phyloP scores from a whole-genome alignment of 202 grass and related monocot genomes.

The Sporobolus alterniflorus region DNA sequence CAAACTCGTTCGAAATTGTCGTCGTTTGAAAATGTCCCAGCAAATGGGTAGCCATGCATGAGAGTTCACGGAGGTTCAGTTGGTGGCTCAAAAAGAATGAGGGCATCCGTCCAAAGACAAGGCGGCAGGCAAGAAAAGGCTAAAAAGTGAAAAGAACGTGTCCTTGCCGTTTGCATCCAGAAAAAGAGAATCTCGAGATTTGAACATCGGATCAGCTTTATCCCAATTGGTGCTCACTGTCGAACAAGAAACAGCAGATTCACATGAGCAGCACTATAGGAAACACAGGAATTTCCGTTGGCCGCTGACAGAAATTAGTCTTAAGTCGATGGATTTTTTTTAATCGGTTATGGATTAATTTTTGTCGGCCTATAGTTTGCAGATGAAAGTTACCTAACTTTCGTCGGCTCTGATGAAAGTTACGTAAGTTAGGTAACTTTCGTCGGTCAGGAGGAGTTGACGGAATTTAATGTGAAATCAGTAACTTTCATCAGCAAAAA shows the following conservation, averaged over 20 bases:
- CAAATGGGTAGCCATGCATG: not conserved
- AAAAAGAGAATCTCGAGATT: constrained; percentile 27
- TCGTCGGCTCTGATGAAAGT: no score
- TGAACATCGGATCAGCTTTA: constrained; percentile 29
- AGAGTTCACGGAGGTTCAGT: constrained; percentile 28
- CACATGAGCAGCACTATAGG: not conserved
- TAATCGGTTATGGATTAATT: no score
- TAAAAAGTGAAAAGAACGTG: constrained; percentile 9
- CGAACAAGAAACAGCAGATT: not conserved
- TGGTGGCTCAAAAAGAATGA: constrained; percentile 16
- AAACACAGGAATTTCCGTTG: no score
- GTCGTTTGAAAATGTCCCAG: not conserved
- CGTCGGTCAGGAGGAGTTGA: no score
- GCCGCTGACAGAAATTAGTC: no score
- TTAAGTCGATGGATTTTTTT: no score
- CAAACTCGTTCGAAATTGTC: constrained; percentile 38
- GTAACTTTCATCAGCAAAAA: no score
- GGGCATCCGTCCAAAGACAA: constrained; percentile 25
- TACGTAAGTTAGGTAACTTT: no score
- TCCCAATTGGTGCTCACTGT: constrained; percentile 1
- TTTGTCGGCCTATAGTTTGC: no score
- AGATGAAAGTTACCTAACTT: no score
- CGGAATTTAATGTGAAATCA: no score
- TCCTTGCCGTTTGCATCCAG: constrained; percentile 15
- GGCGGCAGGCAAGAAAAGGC: constrained; percentile 11